Evolutionary conservation across 257 asterid species (phyloP), one percentile per base, ranked within the genome.

Genomic region (Solanum appendiculatum): DNA sequence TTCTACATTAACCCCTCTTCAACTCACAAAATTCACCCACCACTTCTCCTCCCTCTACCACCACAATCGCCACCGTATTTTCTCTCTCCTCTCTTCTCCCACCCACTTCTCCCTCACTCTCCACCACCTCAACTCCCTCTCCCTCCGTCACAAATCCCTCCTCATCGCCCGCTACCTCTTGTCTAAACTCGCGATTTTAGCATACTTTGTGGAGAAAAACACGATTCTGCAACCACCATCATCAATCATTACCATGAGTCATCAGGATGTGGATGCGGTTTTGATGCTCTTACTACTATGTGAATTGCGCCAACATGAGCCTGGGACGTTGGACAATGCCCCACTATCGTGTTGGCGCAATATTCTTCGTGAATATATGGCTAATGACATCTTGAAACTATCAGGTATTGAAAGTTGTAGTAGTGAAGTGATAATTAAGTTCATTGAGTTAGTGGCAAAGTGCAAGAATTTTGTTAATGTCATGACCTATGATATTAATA

Each of bases 121-220:
- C 93, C 94, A 90, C 91, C 93, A 89, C 95, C 98, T 96, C 86
- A 95, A 92, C n/a, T 91, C 98, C 86, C 95, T 94, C 87, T 91
- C 98, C 46, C 98, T 94, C 91, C 96, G 78, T 89, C 90, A 89
- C 48, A 96, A 94, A 27, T 94, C 95, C 90, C 91, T 94, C 85
- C 98, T 96, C 92, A 91, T 96, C 68, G 95, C 97, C 91, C 92
- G 91, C 89, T 91, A 94, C 93, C 96, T 94, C 90, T 48, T 93
- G 37, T 91, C 93, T 85, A 88, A 89, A 27, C 97, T 96, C 88
- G 85, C 91, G 20, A 86, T 92, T 31, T 91, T 95, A 86, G 25
- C 84, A 2, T 87, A 63, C 90, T 85, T 89, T 90, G 31, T 72
- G 39, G 90, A 77, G 31, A 87, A 85, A 48, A 85, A 2, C 18